Base-by-base conservation (phyloP, 805 yeast genomes). In the Metschnikowia lunata region DNA sequence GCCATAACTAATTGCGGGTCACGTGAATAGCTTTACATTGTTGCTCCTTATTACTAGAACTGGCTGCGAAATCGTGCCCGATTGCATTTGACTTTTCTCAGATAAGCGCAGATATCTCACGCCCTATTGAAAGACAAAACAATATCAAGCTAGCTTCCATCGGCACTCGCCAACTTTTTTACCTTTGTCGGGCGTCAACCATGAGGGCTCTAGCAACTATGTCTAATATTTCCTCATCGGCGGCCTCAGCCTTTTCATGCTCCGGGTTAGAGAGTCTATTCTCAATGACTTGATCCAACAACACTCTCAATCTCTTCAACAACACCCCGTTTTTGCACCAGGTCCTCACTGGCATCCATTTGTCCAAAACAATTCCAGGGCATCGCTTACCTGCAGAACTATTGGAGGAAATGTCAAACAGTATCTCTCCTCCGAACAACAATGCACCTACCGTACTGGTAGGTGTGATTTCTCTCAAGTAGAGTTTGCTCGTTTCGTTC, bases 261-360 rank as follows among this genome's bases (percentile, higher is more conserved):
- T 56, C 49, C 1, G 69, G 71, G 37, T 53, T 49, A 0, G 65
- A 79, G 36, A 90, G 67, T 51, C 80, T 80, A 18, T 72, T 74
- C 35, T 78, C 83, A 43, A 91, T 76, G 0, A 85, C 79, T 14
- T 72, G 67, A 57, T 89, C 96, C 29, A 91, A 62, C 37, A 88
- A 60, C 9, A 64, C 57, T 54, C 95, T 69, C 44, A 91, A 64
- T 46, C 83, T 79, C 46, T 86, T 85, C 28, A 90, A 75, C 37
- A 91, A 66, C 2, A 91, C 96, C 1, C 90, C 98, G 56, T 90
- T 88, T 52, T 93, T 86, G 51, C 96, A 85, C 97, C 97, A 91
- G 1, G 97, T 88, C 49, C 87, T 74, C 10, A 91, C 74, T 0
- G 97, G 95, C 30, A 88, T 64, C 97, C 98, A 90, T n/a, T 75